Evolutionary conservation across 345 rosid species (phyloP), one percentile per base, ranked within the genome.

Genomic region (Populus alba): DNA sequence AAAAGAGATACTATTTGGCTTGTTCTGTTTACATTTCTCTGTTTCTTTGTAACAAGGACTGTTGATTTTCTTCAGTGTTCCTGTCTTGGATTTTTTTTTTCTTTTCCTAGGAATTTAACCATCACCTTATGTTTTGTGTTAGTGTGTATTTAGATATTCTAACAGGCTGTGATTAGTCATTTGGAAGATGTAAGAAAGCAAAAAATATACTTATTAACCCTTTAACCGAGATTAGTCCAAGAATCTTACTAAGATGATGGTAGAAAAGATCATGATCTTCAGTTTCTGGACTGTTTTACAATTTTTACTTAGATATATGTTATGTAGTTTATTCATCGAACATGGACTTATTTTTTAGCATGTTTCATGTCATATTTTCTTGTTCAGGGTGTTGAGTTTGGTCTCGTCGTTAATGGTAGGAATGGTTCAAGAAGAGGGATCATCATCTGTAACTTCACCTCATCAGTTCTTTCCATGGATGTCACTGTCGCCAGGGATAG

Each of bases 401-500:
- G 47, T 71, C 6, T 76, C 5, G 38, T 7, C 49, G 71, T 79
- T 70, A 75, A 82, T 82, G 83, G 86, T 79, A 79, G 85, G 85
- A 82, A 85, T 87, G 90, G 82, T 81, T 82, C 92, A 84, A 53
- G 91, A 88, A 25, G 88, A 86, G 31, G 91, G 92, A 78, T 81
- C 91, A 74, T 85, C 92, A 35, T 82, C 91, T 13, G 82, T 85
- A 33, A 79, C 90, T 66, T 86, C 94, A 7, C 90, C 90, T 3
- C 84, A 86, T 76, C 90, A 87, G 75, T 82, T 86, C 81, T 83
- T 88, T 80, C 84, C 92, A 38, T 78, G 85, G 90, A 87, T 89
- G 88, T 76, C 91, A 27, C 85, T 83, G 0, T 90, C 95, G 66
- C 91, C 95, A 0, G 89, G 92, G 62, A 70, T 86, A 31, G 93